Base-by-base conservation (phyloP, 2,329 filamentous ascomycete species). In the Diplocarpon rosae region DNA sequence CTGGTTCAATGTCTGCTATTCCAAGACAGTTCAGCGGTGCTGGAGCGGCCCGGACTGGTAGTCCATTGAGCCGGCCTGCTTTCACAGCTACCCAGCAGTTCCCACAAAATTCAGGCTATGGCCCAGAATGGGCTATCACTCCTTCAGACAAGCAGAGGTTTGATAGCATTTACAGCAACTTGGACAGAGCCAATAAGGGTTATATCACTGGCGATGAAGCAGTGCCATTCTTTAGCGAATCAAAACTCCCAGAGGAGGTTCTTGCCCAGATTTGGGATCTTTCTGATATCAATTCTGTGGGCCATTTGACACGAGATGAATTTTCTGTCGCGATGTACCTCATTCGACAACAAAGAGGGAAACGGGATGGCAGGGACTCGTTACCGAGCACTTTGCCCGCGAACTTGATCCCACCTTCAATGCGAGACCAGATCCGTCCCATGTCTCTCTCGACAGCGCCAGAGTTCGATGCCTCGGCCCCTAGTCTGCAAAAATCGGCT, bases 241-340 rank as follows among this genome's bases (percentile, higher is more conserved):
- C 90, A 1, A 83, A 85, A 46, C 72, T 98, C 12, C 78, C 86
- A 1, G 90, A 96, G 61, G 90, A 95, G 57, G 78, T 78, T 9
- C 70, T 98, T 42, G 92, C 92, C 27, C 85, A 93, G 57, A 94
- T 98, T 52, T 98, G 92, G 92, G 92, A 98, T 62, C 76, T 98
- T 27, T 83, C 92, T 12, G 92, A 98, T 65, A 87, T 95, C 64
- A 87, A 86, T 59, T 92, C 87, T 7, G 84, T 89, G 55, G 92
- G 92, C 10, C 81, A 83, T 46, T 69, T 98, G 45, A 88, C 75
- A 37, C 79, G 78, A 56, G 92, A 98, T 54, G 89, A 95, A 57
- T 98, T 98, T 61, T 88, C 92, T 0, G 88, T 98, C 37, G 90
- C 92, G 42, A 95, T 98, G 89, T 93, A 93, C 61, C 72, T 98